These are phyloP conservation scores for Claviceps citrina DNA, from an alignment of 2,329 filamentous ascomycete species.

Conservation along the genomic window DNA sequence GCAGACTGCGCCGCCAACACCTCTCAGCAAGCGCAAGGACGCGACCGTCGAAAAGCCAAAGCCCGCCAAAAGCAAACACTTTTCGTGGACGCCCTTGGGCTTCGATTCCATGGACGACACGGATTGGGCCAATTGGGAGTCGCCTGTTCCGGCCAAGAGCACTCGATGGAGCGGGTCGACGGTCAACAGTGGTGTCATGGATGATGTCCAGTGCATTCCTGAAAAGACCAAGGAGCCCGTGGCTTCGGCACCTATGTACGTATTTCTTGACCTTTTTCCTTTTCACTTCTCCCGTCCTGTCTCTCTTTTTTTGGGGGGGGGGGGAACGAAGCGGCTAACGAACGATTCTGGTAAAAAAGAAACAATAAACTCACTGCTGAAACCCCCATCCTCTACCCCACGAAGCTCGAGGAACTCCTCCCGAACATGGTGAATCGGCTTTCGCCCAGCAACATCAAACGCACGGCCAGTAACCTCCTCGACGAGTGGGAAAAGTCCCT, in stretches of 20 bases:
- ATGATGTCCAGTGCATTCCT: conserved; percentile 30
- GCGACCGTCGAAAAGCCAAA: conserved; percentile 21
- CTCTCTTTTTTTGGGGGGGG: background rate
- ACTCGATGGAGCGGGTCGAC: conserved; percentile 51
- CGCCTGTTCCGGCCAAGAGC: conserved; percentile 36
- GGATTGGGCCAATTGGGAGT: conserved; percentile 53
- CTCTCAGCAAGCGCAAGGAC: conserved; percentile 15
- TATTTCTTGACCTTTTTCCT: background rate
- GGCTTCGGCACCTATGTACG: conserved; percentile 17
- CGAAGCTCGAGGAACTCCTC: conserved; percentile 38
- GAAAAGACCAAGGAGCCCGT: conserved; percentile 32
- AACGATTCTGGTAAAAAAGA: conserved; percentile 11
- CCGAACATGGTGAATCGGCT: conserved; percentile 60
- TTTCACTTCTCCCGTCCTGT: background rate
- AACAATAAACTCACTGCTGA: conserved; percentile 19
- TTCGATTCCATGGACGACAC: conserved; percentile 43
- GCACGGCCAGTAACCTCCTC: conserved; percentile 73
- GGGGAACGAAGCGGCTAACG: background rate
- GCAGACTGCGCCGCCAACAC: conserved; percentile 15
- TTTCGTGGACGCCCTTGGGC: conserved; percentile 44
- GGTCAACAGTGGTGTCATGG: conserved; percentile 24
- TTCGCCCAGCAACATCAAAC: conserved; percentile 61
- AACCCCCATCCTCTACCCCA: conserved; percentile 20
- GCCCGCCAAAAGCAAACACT: conserved; percentile 32
- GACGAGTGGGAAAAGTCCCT: conserved; percentile 69